A percentile compares a stretch with the other conserved stretches of the same genome.
Conservation (phyloP, 805 yeast genomes). For the Candida khao-thaluensis region DNA sequence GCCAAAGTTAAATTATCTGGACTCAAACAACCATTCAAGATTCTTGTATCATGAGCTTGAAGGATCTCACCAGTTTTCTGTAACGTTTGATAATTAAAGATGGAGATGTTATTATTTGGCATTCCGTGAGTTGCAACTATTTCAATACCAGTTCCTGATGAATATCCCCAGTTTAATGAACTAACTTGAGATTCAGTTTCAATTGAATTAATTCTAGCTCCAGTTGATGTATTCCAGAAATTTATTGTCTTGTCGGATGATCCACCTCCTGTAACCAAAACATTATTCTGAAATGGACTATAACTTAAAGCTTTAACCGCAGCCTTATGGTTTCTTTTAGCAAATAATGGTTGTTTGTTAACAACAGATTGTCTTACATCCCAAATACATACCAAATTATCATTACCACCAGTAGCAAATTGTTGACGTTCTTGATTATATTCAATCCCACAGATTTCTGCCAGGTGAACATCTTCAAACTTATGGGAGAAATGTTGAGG, state of each 20-base stretch:
- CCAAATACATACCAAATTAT: constrained; percentile 90
- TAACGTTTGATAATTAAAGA: constrained; percentile 83
- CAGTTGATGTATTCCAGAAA: constrained; percentile 94
- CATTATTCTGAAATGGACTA: constrained; percentile 83
- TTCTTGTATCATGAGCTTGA: constrained; percentile 87
- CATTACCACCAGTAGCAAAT: constrained; percentile 92
- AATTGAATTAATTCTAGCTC: constrained; percentile 78
- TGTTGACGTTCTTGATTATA: constrained; percentile 84
- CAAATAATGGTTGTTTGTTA: constrained; percentile 55
- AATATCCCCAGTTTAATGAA: constrained; percentile 88
- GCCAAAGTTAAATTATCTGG: constrained; percentile 91
- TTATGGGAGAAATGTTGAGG: constrained; percentile 70
- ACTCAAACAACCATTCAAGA: constrained; percentile 76
- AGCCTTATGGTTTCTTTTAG: constrained; percentile 80
- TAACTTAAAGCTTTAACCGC: constrained; percentile 95
- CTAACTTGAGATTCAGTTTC: constrained; percentile 94
- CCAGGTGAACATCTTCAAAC: constrained; percentile 56
- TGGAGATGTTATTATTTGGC: constrained; percentile 79
- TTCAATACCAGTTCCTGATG: constrained; percentile 71
- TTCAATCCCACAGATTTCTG: constrained; percentile 90
- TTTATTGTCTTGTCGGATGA: constrained; percentile 84
- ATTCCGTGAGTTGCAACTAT: constrained; percentile 92
- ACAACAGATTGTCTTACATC: constrained; percentile 56
- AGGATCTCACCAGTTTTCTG: constrained; percentile 84
- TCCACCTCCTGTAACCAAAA: constrained; percentile 97